These are phyloP conservation scores for Beauveria sp. DNA, from an alignment of 2,329 filamentous ascomycete species.

Conservation along the genomic window DNA sequence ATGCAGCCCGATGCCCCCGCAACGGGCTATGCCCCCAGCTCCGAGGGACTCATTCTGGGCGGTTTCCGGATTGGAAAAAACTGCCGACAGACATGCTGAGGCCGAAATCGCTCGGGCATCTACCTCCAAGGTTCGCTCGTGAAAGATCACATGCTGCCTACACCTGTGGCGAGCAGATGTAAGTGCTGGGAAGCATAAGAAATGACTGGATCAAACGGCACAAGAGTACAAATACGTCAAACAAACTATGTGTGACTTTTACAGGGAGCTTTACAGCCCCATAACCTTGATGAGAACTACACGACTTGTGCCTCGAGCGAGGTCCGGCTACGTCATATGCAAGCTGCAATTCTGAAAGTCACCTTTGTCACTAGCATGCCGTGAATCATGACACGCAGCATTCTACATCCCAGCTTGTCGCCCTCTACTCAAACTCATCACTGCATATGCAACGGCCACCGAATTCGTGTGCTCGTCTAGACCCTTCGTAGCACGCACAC, in stretches of 20 bases:
- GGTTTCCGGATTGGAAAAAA: not conserved
- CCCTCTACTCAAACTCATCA: not conserved
- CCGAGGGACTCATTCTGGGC: not conserved
- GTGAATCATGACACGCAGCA: conserved; percentile 2
- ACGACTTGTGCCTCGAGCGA: not conserved
- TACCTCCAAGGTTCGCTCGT: not conserved
- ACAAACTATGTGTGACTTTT: too few relatives aligned
- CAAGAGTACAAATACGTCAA: too few relatives aligned
- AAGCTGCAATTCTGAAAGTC: not conserved
- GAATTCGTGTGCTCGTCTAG: not conserved
- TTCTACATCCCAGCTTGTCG: not conserved
- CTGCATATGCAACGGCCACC: not conserved
- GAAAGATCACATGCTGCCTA: not conserved
- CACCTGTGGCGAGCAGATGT: not conserved
- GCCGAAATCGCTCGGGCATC: not conserved
- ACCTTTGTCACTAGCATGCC: not conserved
- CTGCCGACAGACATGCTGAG: not conserved
- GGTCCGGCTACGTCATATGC: not conserved
- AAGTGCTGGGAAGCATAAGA: not conserved
- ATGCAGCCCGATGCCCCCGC: conserved; percentile 4
- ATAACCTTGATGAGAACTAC: not conserved
- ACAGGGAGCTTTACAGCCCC: not conserved
- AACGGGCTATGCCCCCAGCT: not conserved
- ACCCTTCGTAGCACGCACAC: not conserved
- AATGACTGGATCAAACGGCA: not conserved